A percentile compares a stretch with the other conserved stretches of the same genome.
Evolutionary conservation across 225 moss, liverwort and hornwort species (phyloP).

Genomic region (Anthoceros angustus): DNA sequence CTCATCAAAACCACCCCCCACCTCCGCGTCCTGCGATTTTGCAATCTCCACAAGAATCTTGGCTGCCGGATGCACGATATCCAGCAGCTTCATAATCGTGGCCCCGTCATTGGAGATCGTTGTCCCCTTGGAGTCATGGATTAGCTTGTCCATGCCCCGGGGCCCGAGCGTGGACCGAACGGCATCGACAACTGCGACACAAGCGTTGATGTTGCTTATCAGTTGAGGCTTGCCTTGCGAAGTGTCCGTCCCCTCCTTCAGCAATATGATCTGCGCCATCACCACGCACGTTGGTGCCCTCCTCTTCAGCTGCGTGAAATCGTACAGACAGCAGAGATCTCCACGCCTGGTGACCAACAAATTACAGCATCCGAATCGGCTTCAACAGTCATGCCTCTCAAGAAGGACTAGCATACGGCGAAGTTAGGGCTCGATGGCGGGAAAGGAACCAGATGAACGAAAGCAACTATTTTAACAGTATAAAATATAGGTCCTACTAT

Average conservation of each 20-base stretch:
- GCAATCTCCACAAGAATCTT: conserved; percentile 97
- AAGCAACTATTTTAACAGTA: no score
- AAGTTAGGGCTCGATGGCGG: no score
- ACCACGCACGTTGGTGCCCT: not conserved
- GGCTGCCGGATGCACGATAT: conserved; percentile 95
- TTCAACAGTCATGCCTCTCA: no score
- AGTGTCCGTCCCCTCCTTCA: conserved; percentile 96
- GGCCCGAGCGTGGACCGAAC: conserved; percentile 86
- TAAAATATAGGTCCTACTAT: no score
- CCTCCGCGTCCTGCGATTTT: conserved; percentile 97
- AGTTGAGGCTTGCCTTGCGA: conserved; percentile 97
- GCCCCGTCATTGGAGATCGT: conserved; percentile 98
- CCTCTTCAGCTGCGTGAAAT: not conserved
- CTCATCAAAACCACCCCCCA: conserved; percentile 7
- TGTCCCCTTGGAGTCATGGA: conserved; percentile 69
- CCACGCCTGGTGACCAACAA: no score
- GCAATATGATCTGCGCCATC: conserved; percentile 63
- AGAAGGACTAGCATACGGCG: no score
- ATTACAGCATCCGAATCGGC: no score
- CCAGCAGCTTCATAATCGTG: conserved; percentile 96
- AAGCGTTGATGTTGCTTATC: conserved; percentile 98
- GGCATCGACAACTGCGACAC: conserved; percentile 92
- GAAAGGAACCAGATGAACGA: no score
- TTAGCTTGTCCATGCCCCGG: conserved; percentile 95
- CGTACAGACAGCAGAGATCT: not conserved